A percentile compares a stretch with the other conserved stretches of the same genome.
Evolutionary conservation across 2,329 filamentous ascomycete genomes (phyloP).

Genomic region (Scedosporium boydii): DNA sequence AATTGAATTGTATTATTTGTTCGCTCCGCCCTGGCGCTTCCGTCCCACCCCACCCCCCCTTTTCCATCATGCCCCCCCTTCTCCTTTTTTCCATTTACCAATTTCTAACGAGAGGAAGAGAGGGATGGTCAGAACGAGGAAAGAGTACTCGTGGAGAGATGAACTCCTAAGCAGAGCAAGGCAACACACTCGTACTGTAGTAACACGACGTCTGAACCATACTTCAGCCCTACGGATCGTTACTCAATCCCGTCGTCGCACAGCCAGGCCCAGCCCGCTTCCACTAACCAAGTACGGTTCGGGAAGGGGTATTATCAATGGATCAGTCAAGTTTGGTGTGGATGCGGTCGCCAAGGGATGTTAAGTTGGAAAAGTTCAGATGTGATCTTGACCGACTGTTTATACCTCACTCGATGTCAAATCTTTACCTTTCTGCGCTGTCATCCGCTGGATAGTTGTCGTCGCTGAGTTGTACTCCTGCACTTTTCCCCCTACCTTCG

Average conservation of each 20-base stretch:
- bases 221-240: constrained; percentile 6
- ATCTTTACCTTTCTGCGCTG: too few species aligned
- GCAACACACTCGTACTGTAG: neutral
- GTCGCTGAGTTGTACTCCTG: too few species aligned
- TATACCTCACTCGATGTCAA: too few species aligned
- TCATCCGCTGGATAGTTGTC: too few species aligned
- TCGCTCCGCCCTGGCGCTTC: neutral
- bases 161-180: neutral
- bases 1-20: neutral
- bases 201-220: neutral
- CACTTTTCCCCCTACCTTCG: too few species aligned
- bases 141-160: neutral
- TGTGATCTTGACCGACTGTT: too few species aligned
- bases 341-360: too few species aligned
- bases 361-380: too few species aligned
- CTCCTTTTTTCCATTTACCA: neutral
- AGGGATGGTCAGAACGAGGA: neutral
- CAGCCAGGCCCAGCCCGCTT: neutral
- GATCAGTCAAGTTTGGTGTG: too few species aligned
- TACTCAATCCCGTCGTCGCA: constrained; percentile 1
- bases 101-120: neutral
- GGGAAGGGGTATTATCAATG: too few species aligned
- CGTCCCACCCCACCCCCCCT: neutral
- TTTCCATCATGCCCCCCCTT: too few species aligned
- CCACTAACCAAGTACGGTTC: neutral